Base-by-base conservation (phyloP, 2,329 filamentous ascomycete genomes). In the Tolypocladium paradoxum region DNA sequence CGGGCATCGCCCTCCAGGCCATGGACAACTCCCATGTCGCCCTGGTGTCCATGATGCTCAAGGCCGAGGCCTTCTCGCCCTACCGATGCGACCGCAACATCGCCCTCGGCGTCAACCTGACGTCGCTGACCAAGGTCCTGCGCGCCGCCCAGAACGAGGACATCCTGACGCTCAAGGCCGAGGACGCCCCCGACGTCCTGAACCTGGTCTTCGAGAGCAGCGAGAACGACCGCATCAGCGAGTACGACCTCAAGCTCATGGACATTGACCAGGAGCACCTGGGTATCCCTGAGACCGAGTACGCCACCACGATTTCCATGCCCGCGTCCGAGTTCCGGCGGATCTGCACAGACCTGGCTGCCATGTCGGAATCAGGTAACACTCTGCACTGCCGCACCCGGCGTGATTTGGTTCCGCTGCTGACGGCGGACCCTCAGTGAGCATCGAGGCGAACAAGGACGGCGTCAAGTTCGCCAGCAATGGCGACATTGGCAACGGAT, bases 1-100 rank as follows among this genome's bases (percentile, higher is more conserved):
- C 90, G 53, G 93, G 93, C 58, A 93, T 99, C 67, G 91, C 92
- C 50, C 88, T 99, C 53, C 93, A 99, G 75, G 93, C 93, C 67
- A 99, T 99, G 95, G 93, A 99, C 79, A 99, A 97, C 83, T 97
- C 91, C 50, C 93, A 99, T 75, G 93, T 99, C 64, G 93, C 93
- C 57, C 88, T 99, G 53, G 93, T 99, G 52, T 96, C 93, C 61
- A 99, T 99, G 93, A 85, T 95, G 80, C 87, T 99, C 71, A 93
- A 93, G 76, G 88, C 92, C 56, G 93, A 97, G 70, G 85, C 84
- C 62, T 99, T 99, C 79, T 85, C 84, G 7, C 91, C 90, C 51
- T 99, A 90, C 81, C 90, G 93, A 71, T 99, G 93, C 80, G 93
- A 99, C 76, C 92, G 95, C 68, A 99, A 99, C 77, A 92, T 99